Conservation (phyloP, 1,139 yeast species). For the Debaryomyces sp. region DNA sequence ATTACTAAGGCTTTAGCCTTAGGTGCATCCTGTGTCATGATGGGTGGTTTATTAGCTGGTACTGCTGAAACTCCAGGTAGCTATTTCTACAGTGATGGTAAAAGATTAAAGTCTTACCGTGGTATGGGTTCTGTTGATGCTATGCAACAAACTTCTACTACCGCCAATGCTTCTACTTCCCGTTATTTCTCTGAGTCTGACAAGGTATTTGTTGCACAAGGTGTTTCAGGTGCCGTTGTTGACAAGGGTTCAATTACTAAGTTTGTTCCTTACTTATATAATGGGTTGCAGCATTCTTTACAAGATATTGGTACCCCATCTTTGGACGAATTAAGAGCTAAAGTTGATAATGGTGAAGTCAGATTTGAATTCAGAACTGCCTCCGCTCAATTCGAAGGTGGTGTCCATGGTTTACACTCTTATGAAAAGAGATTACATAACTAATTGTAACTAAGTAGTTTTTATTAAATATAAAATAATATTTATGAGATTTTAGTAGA, state of each 20-base stretch:
- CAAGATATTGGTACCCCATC: slow-evolving; percentile 94
- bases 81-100: slow-evolving; percentile 96
- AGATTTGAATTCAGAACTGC: slow-evolving; percentile 98
- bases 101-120: slow-evolving; percentile 95
- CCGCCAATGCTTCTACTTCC: slow-evolving; percentile 96
- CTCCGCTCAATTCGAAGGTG: slow-evolving; percentile 98
- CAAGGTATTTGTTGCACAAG: slow-evolving; percentile 96
- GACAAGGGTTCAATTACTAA: slow-evolving; percentile 96
- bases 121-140: slow-evolving; percentile 99
- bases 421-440: slow-evolving; percentile 97
- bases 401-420: slow-evolving; percentile 94
- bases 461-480: background rate
- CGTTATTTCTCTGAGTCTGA: slow-evolving; percentile 97
- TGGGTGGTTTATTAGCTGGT: slow-evolving; percentile 99
- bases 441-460: slow-evolving; percentile 31
- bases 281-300: slow-evolving; percentile 97
- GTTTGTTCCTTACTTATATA: slow-evolving; percentile 90
- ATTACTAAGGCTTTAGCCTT: slow-evolving; percentile 94
- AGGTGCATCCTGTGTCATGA: slow-evolving; percentile 98
- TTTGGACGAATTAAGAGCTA: slow-evolving; percentile 60
- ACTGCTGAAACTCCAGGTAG: slow-evolving; percentile 98
- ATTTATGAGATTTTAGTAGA: background rate
- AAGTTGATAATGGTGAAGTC: slow-evolving; percentile 68
- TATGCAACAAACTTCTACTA: slow-evolving; percentile 87
- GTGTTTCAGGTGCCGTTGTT: slow-evolving; percentile 96